Evolutionary conservation across 352 stramenopile genomes (phyloP), one percentile per base, ranked within the genome.

Genomic region (Halophytophthora batemanensis): DNA sequence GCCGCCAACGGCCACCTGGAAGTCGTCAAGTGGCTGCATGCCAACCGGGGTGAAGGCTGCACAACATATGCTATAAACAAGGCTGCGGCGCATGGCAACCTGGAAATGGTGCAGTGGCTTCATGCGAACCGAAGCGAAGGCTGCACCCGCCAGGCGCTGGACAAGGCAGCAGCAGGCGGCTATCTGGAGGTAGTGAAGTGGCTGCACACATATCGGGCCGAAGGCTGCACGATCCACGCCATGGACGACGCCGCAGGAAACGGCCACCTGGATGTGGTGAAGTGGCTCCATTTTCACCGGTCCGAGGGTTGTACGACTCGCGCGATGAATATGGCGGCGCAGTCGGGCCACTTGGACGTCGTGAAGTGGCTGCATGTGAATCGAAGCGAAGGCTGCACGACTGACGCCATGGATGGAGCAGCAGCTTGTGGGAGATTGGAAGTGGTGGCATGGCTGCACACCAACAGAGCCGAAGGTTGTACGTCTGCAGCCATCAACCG

Each of bases 401-500:
- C 44, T 28, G 38, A 48, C 11, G 50, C 50, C 21, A 56, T 56
- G 50, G 50, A 56, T 36, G 25, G 43, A n/a, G 50, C 50, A 22
- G 50, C 50, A 8, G 50, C 41, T 4, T 41, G 33, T 2, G 50
- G 50, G 2, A 40, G 45, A 25, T 7, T 57, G 0, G 4, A 40
- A 7, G 23, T 57, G 0, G 50, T 57, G 3, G 17, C 38, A 11
- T 57, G 40, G 40, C 41, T 57, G 5, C 45, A 61, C 17, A 13
- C 28, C n/a, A 14, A 61, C 40, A 38, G 54, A 7, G 17, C 21
- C 14, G 54, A 55, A 35, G 54, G 47, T 17, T 69, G 56, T 31
- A 69, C 61, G 2, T 49, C 45, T 15, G 36, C 53, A 38, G 56
- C 61, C 3, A 61, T 69, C 38, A 47, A 69, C 56, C 39, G 57